Conservation (phyloP, 2,329 filamentous ascomycete genomes). For the Shiraia bambusicola region DNA sequence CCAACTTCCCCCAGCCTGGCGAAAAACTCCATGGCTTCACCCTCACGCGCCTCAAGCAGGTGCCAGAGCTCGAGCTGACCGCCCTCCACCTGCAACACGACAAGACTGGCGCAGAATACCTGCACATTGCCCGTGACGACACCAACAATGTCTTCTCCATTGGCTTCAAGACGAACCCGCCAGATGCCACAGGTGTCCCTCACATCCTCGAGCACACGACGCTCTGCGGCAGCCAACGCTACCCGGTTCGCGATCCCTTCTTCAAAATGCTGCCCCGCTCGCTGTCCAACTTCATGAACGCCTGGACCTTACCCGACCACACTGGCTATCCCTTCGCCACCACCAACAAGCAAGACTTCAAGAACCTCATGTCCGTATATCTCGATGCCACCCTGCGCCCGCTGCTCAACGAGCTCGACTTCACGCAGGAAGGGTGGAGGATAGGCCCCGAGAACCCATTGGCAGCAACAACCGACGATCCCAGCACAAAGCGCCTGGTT, state of each 20-base stretch:
- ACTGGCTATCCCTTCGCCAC: slow-evolving; percentile 98
- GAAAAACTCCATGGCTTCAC: slow-evolving; percentile 93
- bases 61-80: slow-evolving; percentile 90
- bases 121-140: slow-evolving; percentile 92
- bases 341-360: slow-evolving; percentile 92
- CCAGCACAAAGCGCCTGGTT: slow-evolving; percentile 68
- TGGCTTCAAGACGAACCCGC: slow-evolving; percentile 98
- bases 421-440: slow-evolving; percentile 95
- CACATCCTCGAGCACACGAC: slow-evolving; percentile 98
- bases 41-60: slow-evolving; percentile 81
- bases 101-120: slow-evolving; percentile 92
- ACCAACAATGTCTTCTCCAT: slow-evolving; percentile 99
- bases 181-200: slow-evolving; percentile 91
- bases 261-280: slow-evolving; percentile 99
- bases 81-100: slow-evolving; percentile 89
- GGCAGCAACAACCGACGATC: slow-evolving; percentile 46
- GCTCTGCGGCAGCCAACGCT: slow-evolving; percentile 92
- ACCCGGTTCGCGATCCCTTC: slow-evolving; percentile 95
- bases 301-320: slow-evolving; percentile 93
- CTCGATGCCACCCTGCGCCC: slow-evolving; percentile 92
- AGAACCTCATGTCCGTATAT: slow-evolving; percentile 94
- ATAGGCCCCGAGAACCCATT: slow-evolving; percentile 86
- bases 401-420: slow-evolving; percentile 85
- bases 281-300: slow-evolving; percentile 99
- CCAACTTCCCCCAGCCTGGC: slow-evolving; percentile 74